A percentile compares a stretch with the other conserved stretches of the same genome.
phyloP scores from a whole-genome alignment of 2,329 filamentous ascomycete species.

The Chrysosphaeria jannelii region DNA sequence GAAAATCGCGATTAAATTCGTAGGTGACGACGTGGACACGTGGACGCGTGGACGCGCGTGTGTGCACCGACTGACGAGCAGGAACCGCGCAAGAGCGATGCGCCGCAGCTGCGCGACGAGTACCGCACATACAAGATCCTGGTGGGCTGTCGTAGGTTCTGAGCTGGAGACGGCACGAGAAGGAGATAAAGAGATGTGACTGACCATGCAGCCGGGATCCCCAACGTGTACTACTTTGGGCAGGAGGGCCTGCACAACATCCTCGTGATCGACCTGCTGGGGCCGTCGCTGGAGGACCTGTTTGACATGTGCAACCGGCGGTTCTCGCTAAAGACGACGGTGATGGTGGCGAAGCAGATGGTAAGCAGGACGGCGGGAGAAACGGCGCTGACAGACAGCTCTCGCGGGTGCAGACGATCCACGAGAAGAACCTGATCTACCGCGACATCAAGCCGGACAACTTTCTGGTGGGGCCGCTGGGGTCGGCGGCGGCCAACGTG shows the following conservation, averaged over 20 bases:
- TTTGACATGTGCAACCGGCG: slow-evolving; percentile 92
- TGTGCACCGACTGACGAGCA: too few species aligned
- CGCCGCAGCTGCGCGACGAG: slow-evolving; percentile 88
- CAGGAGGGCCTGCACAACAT: slow-evolving; percentile 98
- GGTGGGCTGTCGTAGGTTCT: slow-evolving; percentile 79
- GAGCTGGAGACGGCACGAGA: background rate
- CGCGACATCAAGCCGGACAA: slow-evolving; percentile 99
- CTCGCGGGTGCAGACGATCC: slow-evolving; percentile 72
- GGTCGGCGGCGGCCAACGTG: slow-evolving; percentile 83
- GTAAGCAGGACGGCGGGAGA: slow-evolving; percentile 15
- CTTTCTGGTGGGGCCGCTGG: slow-evolving; percentile 81
- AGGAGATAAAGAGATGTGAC: too few species aligned
- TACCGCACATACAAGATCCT: slow-evolving; percentile 99
- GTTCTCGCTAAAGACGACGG: slow-evolving; percentile 90
- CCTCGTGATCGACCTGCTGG: slow-evolving; percentile 85
- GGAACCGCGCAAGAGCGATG: slow-evolving; percentile 97
- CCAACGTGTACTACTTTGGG: slow-evolving; percentile 98
- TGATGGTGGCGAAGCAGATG: slow-evolving; percentile 99
- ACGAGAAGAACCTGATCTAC: slow-evolving; percentile 98
- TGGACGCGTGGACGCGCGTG: background rate
- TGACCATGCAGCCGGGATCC: slow-evolving; percentile 59
- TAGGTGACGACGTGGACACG: slow-evolving; percentile 16
- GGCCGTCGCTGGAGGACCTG: slow-evolving; percentile 79
- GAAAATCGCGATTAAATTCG: slow-evolving; percentile 98
- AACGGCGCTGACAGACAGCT: slow-evolving; percentile 18